Conservation (phyloP, 192 early-diverging fungal genomes). For the Backusella mclennaniae region DNA sequence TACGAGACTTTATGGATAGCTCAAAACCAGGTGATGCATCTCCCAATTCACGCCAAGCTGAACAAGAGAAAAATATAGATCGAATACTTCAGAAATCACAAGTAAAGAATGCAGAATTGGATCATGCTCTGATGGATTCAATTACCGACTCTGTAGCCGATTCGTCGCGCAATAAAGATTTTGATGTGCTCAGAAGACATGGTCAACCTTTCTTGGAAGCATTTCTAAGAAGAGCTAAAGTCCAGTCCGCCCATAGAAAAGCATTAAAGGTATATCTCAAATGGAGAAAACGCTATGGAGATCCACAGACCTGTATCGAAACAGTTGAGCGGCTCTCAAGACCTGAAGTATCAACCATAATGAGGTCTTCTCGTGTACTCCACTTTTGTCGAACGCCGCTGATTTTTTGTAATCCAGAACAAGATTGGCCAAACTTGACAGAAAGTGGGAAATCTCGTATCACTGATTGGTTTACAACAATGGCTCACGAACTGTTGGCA, state of each 20-base stretch:
- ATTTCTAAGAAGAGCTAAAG: constrained; percentile 41
- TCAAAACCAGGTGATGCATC: neutral
- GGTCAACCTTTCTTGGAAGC: constrained; percentile 54
- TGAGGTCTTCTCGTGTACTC: constrained; percentile 48
- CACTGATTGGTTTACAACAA: constrained; percentile 40
- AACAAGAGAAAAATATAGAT: constrained; percentile 15
- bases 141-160: constrained; percentile 17
- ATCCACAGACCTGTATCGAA: constrained; percentile 9
- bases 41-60: neutral
- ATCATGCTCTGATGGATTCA: constrained; percentile 15
- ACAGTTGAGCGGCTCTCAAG: constrained; percentile 36
- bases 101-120: constrained; percentile 9
- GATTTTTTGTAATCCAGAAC: constrained; percentile 34
- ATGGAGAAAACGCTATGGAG: constrained; percentile 48
- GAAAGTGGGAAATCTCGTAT: neutral
- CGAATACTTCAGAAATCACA: constrained; percentile 3
- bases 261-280: constrained; percentile 49
- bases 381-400: constrained; percentile 57
- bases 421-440: constrained; percentile 3
- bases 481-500: constrained; percentile 42
- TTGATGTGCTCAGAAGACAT: constrained; percentile 49
- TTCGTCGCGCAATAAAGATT: constrained; percentile 3
- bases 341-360: constrained; percentile 45
- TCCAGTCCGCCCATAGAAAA: constrained; percentile 47
- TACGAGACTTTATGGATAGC: neutral